Evolutionary conservation across 805 yeast species (phyloP), one percentile per base, ranked within the genome.

Genomic region (Sungouiella blattae): DNA sequence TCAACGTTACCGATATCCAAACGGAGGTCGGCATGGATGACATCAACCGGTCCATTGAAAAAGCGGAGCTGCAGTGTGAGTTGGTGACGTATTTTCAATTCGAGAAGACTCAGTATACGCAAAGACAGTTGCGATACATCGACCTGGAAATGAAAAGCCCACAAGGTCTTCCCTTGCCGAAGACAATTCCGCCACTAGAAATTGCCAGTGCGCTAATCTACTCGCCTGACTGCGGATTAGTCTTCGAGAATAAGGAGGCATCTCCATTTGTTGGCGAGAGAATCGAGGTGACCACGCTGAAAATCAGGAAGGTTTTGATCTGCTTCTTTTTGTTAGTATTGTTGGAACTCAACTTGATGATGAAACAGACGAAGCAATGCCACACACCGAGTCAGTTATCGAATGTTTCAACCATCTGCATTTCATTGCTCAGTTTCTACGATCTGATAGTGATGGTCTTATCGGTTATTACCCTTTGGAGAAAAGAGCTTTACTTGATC

Each of bases 151-250:
- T 88, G 14, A 54, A 46, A 8, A 65, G 72, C 42, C 97, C 96
- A 1, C 53, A 74, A n/a, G 97, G 97, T 0, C 65, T 84, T 41
- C 96, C 96, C 2, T 71, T 80, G 11, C 69, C 73, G 12, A 32
- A 37, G 7, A 40, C 51, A 1, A 53, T 81, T 4, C 96, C 96
- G 0, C 49, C 57, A 0, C 44, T 89, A 12, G 62, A 61, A 21
- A 49, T 89, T 7, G 55, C 71, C 2, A 59, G 71, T 8, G 87
- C 83, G 5, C 43, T 87, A 11, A 40, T 87, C 13, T 88, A 85
- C 51, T 87, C 96, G 0, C 97, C 97, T 0, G 95, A 89, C 53
- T 89, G 98, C 65, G 95, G 89, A 0, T 52, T 82, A 2, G 53
- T 73, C 2, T 41, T 86, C 4, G 55, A 42, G 21, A 48, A 46